phyloP scores from a whole-genome alignment of 2,329 filamentous ascomycete species.

The Tolypocladium paradoxum region DNA sequence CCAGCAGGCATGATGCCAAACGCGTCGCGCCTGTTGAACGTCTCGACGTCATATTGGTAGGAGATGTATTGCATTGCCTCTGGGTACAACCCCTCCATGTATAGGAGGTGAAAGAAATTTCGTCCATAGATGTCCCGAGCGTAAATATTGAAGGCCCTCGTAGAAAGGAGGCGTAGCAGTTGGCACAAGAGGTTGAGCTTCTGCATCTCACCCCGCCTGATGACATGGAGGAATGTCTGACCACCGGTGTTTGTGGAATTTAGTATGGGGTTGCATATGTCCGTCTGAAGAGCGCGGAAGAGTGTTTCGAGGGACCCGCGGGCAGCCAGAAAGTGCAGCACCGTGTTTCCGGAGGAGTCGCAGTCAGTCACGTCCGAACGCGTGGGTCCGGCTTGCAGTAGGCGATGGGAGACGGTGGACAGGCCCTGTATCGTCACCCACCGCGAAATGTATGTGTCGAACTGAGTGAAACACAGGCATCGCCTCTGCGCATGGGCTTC shows the following conservation, averaged over 20 bases:
- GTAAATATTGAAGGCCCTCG: constrained; percentile 19
- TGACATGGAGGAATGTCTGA: constrained; percentile 38
- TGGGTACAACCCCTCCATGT: constrained; percentile 8
- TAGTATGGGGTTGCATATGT: constrained; percentile 10
- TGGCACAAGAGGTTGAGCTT: constrained; percentile 14
- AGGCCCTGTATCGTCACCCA: constrained; percentile 20
- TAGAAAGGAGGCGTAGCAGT: constrained; percentile 13
- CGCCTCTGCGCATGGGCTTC: constrained; percentile 13
- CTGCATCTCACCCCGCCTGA: constrained; percentile 24
- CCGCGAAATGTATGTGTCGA: constrained; percentile 12
- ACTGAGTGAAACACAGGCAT: constrained; percentile 18
- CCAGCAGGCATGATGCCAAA: constrained; percentile 26
- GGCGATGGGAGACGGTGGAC: constrained; percentile 6
- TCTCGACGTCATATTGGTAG: constrained; percentile 18
- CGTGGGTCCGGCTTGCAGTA: constrained; percentile 5
- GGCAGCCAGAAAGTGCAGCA: constrained; percentile 35
- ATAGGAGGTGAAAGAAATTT: constrained; percentile 37
- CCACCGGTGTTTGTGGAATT: constrained; percentile 28
- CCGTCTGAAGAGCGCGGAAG: constrained; percentile 12
- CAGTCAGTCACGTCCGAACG: constrained; percentile 6
- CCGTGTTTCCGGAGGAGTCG: constrained; percentile 37
- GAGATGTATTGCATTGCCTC: constrained; percentile 21
- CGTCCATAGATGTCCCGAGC: constrained; percentile 39
- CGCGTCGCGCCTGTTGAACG: constrained; percentile 34
- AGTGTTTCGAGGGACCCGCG: constrained; percentile 17